Evolutionary conservation across 345 rosid species (phyloP).

Genomic region (Erodium maritimum): DNA sequence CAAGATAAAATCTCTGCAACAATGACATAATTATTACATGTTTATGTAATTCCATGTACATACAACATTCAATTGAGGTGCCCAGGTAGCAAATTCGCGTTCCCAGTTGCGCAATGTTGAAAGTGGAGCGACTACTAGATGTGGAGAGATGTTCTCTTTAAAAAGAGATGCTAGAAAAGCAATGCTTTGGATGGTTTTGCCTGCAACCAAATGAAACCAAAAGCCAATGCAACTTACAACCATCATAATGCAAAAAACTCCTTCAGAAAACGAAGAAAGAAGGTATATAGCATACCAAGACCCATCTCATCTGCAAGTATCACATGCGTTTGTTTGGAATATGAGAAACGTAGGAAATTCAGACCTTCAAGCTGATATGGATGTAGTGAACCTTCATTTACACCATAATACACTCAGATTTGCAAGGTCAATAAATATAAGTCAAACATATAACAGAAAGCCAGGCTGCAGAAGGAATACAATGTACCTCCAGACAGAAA

Average conservation of each 20-base stretch:
- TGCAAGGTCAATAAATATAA: slow-evolving; percentile 13
- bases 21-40: background rate
- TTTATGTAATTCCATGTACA: slow-evolving; percentile 21
- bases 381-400: slow-evolving; percentile 69
- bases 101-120: slow-evolving; percentile 98
- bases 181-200: slow-evolving; percentile 98
- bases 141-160: slow-evolving; percentile 48
- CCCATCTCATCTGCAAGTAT: slow-evolving; percentile 99
- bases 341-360: slow-evolving; percentile 88
- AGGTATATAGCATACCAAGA: slow-evolving; percentile 42
- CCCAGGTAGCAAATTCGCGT: slow-evolving; percentile 97
- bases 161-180: slow-evolving; percentile 93
- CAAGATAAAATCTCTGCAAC: background rate
- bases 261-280: background rate
- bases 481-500: slow-evolving; percentile 81
- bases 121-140: slow-evolving; percentile 96
- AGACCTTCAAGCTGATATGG: slow-evolving; percentile 98
- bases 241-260: slow-evolving; percentile 4
- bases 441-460: slow-evolving; percentile 5
- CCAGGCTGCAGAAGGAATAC: slow-evolving; percentile 8
- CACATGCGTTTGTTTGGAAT: slow-evolving; percentile 95
- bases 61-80: slow-evolving; percentile 98
- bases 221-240: slow-evolving; percentile 3
- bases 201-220: slow-evolving; percentile 31
- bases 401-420: slow-evolving; percentile 13